Percentiles rank a stretch among this genome's conserved stretches.
Conservation (phyloP, 148 eudicot species). For the Vaccinium macrocarpon region DNA sequence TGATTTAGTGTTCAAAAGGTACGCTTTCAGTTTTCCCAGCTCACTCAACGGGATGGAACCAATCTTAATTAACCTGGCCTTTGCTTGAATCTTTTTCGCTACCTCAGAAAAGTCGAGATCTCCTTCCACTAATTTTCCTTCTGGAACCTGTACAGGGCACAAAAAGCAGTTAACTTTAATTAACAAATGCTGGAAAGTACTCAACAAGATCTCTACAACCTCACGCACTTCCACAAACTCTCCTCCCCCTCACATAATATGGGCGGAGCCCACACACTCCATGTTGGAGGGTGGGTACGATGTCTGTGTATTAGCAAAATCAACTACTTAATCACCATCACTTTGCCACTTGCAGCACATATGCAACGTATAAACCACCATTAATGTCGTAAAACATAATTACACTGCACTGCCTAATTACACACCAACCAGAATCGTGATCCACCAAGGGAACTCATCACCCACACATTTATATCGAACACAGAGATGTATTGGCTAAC, state of each 20-base stretch:
- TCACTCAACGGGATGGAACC: conserved; percentile 66
- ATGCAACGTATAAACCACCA: neutral
- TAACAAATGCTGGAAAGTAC: neutral
- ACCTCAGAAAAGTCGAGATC: conserved; percentile 25
- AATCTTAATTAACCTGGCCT: conserved; percentile 53
- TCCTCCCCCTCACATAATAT: neutral
- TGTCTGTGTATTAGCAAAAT: neutral
- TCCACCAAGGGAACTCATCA: neutral
- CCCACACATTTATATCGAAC: neutral
- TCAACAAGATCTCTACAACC: conserved; percentile 1
- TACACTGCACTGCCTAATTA: neutral
- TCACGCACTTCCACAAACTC: neutral
- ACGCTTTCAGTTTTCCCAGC: conserved; percentile 65
- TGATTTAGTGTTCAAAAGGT: conserved; percentile 44
- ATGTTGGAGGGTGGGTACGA: neutral
- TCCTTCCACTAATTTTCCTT: conserved; percentile 39
- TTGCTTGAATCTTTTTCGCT: conserved; percentile 52
- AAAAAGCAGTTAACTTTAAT: conserved; percentile 9
- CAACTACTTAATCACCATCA: neutral
- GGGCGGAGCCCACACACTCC: neutral
- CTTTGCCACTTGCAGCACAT: neutral
- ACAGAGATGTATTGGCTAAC: neutral
- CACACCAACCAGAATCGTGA: neutral
- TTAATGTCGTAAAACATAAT: neutral
- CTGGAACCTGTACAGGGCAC: conserved; percentile 49